Base-by-base conservation (phyloP, 2,329 filamentous ascomycete genomes). In the Diaporthe capsici region DNA sequence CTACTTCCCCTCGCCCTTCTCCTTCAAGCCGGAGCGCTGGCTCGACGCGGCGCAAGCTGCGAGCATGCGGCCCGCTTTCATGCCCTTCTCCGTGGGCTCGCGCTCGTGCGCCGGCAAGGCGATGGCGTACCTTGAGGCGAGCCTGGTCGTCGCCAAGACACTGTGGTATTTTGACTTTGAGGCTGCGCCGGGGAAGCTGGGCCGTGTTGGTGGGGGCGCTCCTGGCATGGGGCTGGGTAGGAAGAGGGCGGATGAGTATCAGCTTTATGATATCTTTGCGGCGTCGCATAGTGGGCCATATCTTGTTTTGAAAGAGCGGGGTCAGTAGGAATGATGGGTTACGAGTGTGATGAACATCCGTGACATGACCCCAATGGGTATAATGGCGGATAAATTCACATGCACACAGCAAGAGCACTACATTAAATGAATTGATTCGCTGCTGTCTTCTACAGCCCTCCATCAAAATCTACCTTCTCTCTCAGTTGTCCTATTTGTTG, bases 11-110 rank as follows among this genome's bases (percentile, higher is more conserved):
- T 79, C 84, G 39, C 83, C 86, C 1, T 82, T 83, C 68, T 74
- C 77, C 0, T 88, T 83, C 76, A 75, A 84, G 20, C 86, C 86
- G 0, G 85, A 87, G 77, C 82, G 86, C 22, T 88, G 86, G 86
- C 83, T 87, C 53, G 12, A 39, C 8, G 39, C n/a, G 3, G 55
- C 61, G 15, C 28, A 20, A 39, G 73, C 9, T 81, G 25, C 49
- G 6, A 78, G 12, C 83, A 82, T 65, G 51, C 22, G 42, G 1
- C 15, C 44, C 17, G 72, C 72, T 10, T 70, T 74, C n/a, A 20
- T 12, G 12, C 44, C 60, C 0, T 74, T 74, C 8, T 57, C 63
- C 2, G 31, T 51, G 1, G 72, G 53, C 20, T 39, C 47, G 20
- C 63, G 51, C 13, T 25, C 34, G 6, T 74, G 72, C 22, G 72